Evolutionary conservation across 305 asterid species (phyloP).

Genomic region (Salvia sclarea): DNA sequence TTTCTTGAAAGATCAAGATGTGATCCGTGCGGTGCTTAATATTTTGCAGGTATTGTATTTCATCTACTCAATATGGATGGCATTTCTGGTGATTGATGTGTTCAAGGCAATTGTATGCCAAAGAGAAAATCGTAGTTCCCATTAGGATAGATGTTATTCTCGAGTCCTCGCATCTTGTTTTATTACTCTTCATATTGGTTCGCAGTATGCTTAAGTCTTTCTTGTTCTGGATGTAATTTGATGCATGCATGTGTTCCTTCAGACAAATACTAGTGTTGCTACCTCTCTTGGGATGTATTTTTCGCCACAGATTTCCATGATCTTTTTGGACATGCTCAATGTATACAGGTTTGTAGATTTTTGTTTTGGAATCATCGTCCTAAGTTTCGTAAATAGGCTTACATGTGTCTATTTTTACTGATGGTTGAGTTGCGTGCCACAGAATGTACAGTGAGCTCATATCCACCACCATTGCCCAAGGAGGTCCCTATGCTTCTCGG

Average conservation of each 20-base stretch:
- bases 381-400: conserved; percentile 6
- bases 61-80: neutral
- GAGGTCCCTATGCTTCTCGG: conserved; percentile 77
- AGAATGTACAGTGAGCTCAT: conserved; percentile 97
- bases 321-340: conserved; percentile 90
- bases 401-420: conserved; percentile 9
- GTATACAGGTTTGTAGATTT: conserved; percentile 66
- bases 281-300: conserved; percentile 80
- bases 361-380: conserved; percentile 2
- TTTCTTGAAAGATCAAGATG: conserved; percentile 77
- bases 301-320: conserved; percentile 67
- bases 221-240: conserved; percentile 26
- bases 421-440: conserved; percentile 37
- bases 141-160: neutral
- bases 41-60: conserved; percentile 67
- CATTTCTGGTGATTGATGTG: neutral
- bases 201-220: conserved; percentile 16
- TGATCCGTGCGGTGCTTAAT: conserved; percentile 81
- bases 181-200: conserved; percentile 6
- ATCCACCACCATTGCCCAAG: conserved; percentile 76
- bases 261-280: conserved; percentile 93
- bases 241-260: conserved; percentile 29
- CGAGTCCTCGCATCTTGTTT: neutral
- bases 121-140: neutral
- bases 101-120: conserved; percentile 3